Conservation (phyloP, 2,329 filamentous ascomycete species). For the Aciculosporium take region DNA sequence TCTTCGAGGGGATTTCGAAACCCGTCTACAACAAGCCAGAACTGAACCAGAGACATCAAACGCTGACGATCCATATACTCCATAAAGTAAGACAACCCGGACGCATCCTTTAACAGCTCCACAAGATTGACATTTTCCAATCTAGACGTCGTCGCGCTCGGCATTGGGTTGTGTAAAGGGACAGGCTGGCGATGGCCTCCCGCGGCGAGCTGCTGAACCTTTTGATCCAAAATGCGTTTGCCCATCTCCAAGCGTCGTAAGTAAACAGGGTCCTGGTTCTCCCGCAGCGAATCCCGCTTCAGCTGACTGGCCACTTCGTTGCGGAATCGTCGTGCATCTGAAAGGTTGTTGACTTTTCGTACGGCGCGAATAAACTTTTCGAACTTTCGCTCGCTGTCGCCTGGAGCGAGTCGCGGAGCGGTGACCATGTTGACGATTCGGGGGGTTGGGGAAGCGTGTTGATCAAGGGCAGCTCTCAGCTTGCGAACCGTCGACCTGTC, state of each 20-base stretch:
- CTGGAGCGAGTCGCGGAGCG: conserved; percentile 66
- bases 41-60: conserved; percentile 82
- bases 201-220: conserved; percentile 65
- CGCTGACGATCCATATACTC: conserved; percentile 94
- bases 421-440: conserved; percentile 48
- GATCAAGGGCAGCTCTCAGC: conserved; percentile 78
- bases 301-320: conserved; percentile 87
- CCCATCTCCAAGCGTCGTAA: conserved; percentile 82
- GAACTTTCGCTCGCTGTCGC: conserved; percentile 83
- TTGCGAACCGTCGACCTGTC: conserved; percentile 91
- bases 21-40: conserved; percentile 96
- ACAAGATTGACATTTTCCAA: conserved; percentile 63
- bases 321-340: conserved; percentile 81
- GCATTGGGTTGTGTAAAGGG: conserved; percentile 11
- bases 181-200: conserved; percentile 37
- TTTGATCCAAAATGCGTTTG: conserved; percentile 78
- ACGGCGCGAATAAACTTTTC: conserved; percentile 88
- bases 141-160: conserved; percentile 34
- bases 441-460: conserved; percentile 76
- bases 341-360: conserved; percentile 75
- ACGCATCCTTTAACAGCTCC: conserved; percentile 78
- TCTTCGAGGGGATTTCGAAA: conserved; percentile 90
- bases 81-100: conserved; percentile 96
- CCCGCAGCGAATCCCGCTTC: conserved; percentile 65
- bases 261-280: conserved; percentile 74